Base-by-base conservation (phyloP, 2,329 filamentous ascomycete species). In the Ramularia endophylla region DNA sequence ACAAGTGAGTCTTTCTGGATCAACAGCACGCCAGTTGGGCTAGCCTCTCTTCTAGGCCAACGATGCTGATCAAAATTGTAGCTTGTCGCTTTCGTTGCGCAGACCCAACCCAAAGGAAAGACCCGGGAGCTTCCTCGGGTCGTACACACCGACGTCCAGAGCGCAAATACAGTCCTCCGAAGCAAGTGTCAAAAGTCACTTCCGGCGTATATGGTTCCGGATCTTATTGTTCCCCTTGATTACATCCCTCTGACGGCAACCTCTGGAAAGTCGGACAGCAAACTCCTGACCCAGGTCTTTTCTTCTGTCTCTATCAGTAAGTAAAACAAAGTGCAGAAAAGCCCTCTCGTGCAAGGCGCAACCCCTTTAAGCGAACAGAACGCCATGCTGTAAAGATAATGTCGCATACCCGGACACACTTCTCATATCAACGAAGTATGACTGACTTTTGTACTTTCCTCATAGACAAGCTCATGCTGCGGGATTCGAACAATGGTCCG, bases 231-330 rank as follows among this genome's bases (percentile, higher is more conserved):
- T 12, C 41, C 37, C 27, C 18, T 49, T 12, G 34, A 36, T 9
- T 38, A 49, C 35, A 49, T 49, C 11, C 46, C 46, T 8, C 38
- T 43, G 13, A 19, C 41, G n/a, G n/a, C 33, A 17, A 41, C 46
- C 4, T 49, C 46, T 28, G 46, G 43, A 3, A 49, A 49, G 25
- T 43, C 38, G 6, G 46, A 49, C 32, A 49, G 35, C 27, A 49
- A 46, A 20, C 32, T 38, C n/a, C 29, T 49, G 16, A 27, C 33
- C 27, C 38, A 43, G 36, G 42, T 45, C 7, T 40, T 48, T 36
- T 40, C 31, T 6, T 27, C 28, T 5, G 30, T 38, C 2, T 36
- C 46, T n/a, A 42, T 48, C 25, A 43, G 32, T n/a, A n/a, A n/a
- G n/a, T n/a, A n/a, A n/a, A n/a, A n/a, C n/a, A n/a, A n/a, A n/a